A percentile compares a stretch with the other conserved stretches of the same genome.
phyloP scores from a whole-genome alignment of 129 eudicot genomes.

The Artemisia argyi region DNA sequence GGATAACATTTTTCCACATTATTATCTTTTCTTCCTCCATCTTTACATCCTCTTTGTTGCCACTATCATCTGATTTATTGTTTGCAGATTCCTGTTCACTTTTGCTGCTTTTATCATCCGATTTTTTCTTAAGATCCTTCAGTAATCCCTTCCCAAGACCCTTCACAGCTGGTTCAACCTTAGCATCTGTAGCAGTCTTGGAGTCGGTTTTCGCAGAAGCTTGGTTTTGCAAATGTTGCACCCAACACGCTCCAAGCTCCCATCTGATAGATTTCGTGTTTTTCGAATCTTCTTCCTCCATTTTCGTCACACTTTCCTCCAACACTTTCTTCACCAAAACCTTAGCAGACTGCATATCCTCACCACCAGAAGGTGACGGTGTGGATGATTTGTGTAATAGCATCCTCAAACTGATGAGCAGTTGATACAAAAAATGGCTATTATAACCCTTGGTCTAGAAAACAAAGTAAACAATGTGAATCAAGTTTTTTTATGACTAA shows the following conservation, averaged over 20 bases:
- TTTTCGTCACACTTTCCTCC: constrained; percentile 60
- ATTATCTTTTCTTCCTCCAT: constrained; percentile 64
- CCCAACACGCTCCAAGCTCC: constrained; percentile 99
- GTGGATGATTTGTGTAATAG: constrained; percentile 73
- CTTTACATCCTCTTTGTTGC: constrained; percentile 55
- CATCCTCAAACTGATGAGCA: constrained; percentile 66
- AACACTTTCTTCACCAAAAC: constrained; percentile 68
- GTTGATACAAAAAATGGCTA: no score
- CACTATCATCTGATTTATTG: constrained; percentile 42
- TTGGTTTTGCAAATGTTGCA: constrained; percentile 92
- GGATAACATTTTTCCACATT: constrained; percentile 62
- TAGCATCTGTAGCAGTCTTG: constrained; percentile 65
- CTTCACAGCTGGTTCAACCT: constrained; percentile 87
- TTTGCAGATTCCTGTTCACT: constrained; percentile 42
- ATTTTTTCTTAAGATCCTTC: constrained; percentile 78
- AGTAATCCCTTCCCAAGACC: constrained; percentile 97
- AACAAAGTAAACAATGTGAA: background rate
- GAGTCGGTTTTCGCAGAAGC: constrained; percentile 72
- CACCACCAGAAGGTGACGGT: constrained; percentile 49
- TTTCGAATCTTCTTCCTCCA: constrained; percentile 54
- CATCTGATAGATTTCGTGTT: constrained; percentile 69
- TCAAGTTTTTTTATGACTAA: constrained; percentile 29
- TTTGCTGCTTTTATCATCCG: constrained; percentile 58
- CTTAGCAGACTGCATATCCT: constrained; percentile 52
- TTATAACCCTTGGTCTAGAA: background rate